Conservation (phyloP, 225 moss, liverwort and hornwort species). For the Asterella californica region DNA sequence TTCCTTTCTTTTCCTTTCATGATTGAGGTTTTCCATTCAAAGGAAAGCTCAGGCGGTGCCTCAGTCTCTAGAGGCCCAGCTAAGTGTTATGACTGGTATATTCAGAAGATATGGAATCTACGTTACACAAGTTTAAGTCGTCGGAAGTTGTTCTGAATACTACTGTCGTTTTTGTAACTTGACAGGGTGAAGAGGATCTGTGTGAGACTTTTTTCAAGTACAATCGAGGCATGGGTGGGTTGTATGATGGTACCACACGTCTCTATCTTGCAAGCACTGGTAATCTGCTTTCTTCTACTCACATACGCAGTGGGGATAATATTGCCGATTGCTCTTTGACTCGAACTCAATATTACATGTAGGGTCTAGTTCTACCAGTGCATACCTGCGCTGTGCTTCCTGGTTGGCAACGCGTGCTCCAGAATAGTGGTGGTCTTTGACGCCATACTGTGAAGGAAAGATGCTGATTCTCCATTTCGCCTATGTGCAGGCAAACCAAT, state of each 20-base stretch:
- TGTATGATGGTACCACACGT: slow-evolving; percentile 88
- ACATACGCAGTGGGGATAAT: background rate
- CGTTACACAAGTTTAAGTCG: background rate
- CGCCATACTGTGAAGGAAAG: background rate
- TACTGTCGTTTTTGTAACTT: background rate
- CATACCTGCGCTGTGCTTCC: background rate
- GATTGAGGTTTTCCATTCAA: background rate
- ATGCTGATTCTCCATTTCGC: background rate
- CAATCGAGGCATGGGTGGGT: slow-evolving; percentile 83
- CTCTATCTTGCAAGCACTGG: slow-evolving; percentile 68
- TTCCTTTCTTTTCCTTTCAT: slow-evolving; percentile 17
- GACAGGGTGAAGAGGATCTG: slow-evolving; percentile 90
- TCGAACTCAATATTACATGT: background rate
- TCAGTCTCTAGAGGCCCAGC: background rate
- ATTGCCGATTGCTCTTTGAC: background rate
- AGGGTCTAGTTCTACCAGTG: background rate
- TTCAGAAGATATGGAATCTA: background rate
- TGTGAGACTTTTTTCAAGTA: slow-evolving; percentile 94
- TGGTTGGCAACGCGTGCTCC: background rate
- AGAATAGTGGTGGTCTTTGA: background rate
- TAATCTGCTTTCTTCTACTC: slow-evolving; percentile 13
- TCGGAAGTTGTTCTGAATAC: background rate
- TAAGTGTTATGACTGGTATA: background rate
- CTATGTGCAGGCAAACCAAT: slow-evolving; percentile 65
- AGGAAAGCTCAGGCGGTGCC: background rate